Percentiles rank a stretch among this genome's conserved stretches.
These are phyloP conservation scores for Jamesozyma rosinii DNA, from an alignment of 805 yeast species.

Conservation along the genomic window DNA sequence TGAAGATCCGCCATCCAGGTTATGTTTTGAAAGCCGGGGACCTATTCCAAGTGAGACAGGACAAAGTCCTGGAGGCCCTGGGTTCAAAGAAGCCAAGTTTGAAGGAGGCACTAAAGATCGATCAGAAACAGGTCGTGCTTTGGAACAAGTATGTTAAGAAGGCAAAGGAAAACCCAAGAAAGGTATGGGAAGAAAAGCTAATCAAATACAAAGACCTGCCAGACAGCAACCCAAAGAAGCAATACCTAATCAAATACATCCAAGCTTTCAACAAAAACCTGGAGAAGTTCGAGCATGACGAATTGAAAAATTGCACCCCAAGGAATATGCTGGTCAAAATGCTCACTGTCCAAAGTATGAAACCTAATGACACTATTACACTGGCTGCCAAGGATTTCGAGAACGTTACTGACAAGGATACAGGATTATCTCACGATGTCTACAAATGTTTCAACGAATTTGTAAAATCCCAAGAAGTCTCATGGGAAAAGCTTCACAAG, in stretches of 20 bases:
- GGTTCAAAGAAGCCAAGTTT: constrained; percentile 79
- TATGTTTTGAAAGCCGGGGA: constrained; percentile 78
- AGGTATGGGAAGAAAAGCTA: constrained; percentile 22
- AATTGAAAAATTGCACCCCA: constrained; percentile 34
- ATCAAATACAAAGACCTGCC: constrained; percentile 17
- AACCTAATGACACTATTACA: constrained; percentile 9
- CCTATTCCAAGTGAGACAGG: constrained; percentile 76
- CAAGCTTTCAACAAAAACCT: constrained; percentile 19
- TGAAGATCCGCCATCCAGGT: constrained; percentile 66
- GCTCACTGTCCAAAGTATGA: constrained; percentile 24
- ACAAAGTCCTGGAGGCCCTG: constrained; percentile 71
- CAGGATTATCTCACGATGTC: constrained; percentile 15
- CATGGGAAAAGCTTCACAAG: constrained; percentile 6
- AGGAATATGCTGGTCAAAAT: constrained; percentile 39
- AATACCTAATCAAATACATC: constrained; percentile 17
- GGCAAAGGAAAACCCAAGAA: constrained; percentile 40
- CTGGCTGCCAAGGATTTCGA: constrained; percentile 30
- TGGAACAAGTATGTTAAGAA: constrained; percentile 68
- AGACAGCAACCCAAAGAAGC: constrained; percentile 22
- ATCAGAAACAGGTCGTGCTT: constrained; percentile 57
- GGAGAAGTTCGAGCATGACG: constrained; percentile 17
- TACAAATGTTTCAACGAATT: constrained; percentile 20
- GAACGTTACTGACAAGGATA: constrained; percentile 30
- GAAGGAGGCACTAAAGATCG: constrained; percentile 56
- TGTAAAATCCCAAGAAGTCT: constrained; percentile 15